Percentiles rank a stretch among this genome's conserved stretches.
Evolutionary conservation across 2,329 filamentous ascomycete genomes (phyloP).

Genomic region (Talaromyces sp.): DNA sequence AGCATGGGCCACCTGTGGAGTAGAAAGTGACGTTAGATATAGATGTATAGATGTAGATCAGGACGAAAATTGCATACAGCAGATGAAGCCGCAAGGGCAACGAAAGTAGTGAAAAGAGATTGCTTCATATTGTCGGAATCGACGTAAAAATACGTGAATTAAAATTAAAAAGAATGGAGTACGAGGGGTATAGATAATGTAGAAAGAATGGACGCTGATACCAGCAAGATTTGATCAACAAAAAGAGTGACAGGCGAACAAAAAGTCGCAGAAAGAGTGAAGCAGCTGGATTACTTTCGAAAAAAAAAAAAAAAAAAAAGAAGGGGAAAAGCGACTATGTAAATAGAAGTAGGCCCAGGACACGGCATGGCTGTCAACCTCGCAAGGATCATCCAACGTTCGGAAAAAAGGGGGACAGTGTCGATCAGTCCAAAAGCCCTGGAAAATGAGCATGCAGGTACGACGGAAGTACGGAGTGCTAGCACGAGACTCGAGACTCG

Average conservation of each 20-base stretch:
- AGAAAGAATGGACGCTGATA: slow-evolving; percentile 30
- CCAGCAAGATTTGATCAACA: slow-evolving; percentile 16
- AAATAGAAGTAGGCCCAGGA: not conserved
- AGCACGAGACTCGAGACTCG: slow-evolving; percentile 6
- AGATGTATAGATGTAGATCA: not conserved
- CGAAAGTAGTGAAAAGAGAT: slow-evolving; percentile 25
- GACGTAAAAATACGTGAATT: slow-evolving; percentile 13
- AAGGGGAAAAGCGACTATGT: not conserved
- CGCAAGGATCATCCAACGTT: not conserved
- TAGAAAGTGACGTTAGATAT: not conserved
- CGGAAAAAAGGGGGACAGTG: slow-evolving; percentile 12
- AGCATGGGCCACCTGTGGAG: slow-evolving; percentile 3
- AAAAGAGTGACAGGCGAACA: slow-evolving; percentile 25
- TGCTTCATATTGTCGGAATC: slow-evolving; percentile 25
- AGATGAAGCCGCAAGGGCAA: slow-evolving; percentile 27
- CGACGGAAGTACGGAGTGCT: not conserved
- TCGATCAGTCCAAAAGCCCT: slow-evolving; percentile 12
- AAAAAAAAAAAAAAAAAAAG: not conserved
- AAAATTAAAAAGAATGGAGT: slow-evolving; percentile 9
- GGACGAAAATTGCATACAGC: slow-evolving; percentile 6
- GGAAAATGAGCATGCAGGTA: slow-evolving; percentile 8
- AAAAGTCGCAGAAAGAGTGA: slow-evolving; percentile 20
- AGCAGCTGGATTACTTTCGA: slow-evolving; percentile 11
- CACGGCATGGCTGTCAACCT: not conserved
- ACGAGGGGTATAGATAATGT: not conserved